A percentile compares a stretch with the other conserved stretches of the same genome.
Conservation (phyloP, 2,329 filamentous ascomycete species). For the Xylaria sp. region DNA sequence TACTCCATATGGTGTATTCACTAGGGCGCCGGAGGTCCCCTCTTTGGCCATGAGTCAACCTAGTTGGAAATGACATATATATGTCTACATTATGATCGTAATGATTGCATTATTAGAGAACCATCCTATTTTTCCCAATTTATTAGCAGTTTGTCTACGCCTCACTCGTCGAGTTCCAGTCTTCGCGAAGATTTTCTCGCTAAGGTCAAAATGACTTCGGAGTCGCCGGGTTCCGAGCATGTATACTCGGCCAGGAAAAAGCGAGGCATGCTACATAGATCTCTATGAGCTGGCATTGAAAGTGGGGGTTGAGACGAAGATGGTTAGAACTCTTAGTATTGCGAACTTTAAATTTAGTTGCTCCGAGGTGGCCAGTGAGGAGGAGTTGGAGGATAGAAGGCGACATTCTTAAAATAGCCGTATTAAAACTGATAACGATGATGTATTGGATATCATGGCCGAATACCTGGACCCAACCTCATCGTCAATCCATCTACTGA, state of each 20-base stretch:
- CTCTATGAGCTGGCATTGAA: neutral
- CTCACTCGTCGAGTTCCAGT: neutral
- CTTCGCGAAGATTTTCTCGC: neutral
- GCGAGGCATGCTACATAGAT: neutral
- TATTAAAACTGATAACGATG: neutral
- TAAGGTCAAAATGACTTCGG: neutral
- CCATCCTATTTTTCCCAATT: neutral
- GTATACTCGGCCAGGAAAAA: neutral
- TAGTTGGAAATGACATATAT: conserved; percentile 23
- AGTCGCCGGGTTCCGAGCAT: neutral
- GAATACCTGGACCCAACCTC: neutral
- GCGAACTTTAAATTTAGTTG: neutral
- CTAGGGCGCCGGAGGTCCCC: neutral
- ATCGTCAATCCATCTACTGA: neutral
- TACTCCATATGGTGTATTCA: neutral
- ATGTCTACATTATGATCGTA: conserved; percentile 15
- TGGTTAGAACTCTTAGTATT: neutral
- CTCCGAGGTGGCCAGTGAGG: neutral
- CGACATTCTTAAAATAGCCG: neutral
- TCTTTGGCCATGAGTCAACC: conserved; percentile 24
- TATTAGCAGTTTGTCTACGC: neutral
- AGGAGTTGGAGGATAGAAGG: neutral
- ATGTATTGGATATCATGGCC: neutral
- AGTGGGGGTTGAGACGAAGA: neutral
- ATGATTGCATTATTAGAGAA: conserved; percentile 22